phyloP scores from a whole-genome alignment of 2,329 filamentous ascomycete genomes.

The Alternaria arborescens region DNA sequence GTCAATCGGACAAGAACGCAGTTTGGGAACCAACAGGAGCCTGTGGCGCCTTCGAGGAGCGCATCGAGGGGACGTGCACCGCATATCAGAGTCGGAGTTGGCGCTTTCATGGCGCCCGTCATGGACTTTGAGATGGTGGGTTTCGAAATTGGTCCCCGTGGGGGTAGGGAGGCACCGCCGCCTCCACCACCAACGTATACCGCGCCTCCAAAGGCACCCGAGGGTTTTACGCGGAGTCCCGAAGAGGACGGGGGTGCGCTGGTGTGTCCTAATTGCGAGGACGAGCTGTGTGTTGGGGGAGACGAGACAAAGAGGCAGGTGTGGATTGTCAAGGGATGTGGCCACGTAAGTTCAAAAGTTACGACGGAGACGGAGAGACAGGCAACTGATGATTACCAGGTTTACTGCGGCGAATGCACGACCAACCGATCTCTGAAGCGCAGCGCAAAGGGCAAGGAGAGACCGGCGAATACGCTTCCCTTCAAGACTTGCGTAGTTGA shows the following conservation, averaged over 20 bases:
- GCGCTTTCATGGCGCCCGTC: slow-evolving; percentile 33
- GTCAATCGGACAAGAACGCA: slow-evolving; percentile 23
- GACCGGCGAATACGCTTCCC: slow-evolving; percentile 40
- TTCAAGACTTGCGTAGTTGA: slow-evolving; percentile 59
- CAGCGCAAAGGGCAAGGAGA: slow-evolving; percentile 54
- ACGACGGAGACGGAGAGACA: too few species aligned
- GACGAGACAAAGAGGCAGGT: slow-evolving; percentile 79
- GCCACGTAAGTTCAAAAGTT: slow-evolving; percentile 77
- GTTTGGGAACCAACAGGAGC: slow-evolving; percentile 17
- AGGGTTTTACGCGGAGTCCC: slow-evolving; percentile 84
- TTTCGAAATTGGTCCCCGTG: slow-evolving; percentile 54
- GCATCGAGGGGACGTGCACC: slow-evolving; percentile 18
- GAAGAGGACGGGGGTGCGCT: slow-evolving; percentile 75
- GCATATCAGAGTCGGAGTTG: slow-evolving; percentile 35
- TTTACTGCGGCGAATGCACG: slow-evolving; percentile 64
- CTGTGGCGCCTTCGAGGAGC: slow-evolving; percentile 26
- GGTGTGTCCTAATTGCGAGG: slow-evolving; percentile 85
- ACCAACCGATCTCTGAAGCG: slow-evolving; percentile 48
- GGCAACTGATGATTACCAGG: slow-evolving; percentile 42
- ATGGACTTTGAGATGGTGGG: slow-evolving; percentile 55
- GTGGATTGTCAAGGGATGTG: slow-evolving; percentile 89
- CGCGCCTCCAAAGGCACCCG: slow-evolving; percentile 68
- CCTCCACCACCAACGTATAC: slow-evolving; percentile 62
- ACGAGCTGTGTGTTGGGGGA: slow-evolving; percentile 81
- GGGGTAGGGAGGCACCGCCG: slow-evolving; percentile 31